Conservation (phyloP, 495 filamentous ascomycete species). For the Aspergillus bertholletiae region DNA sequence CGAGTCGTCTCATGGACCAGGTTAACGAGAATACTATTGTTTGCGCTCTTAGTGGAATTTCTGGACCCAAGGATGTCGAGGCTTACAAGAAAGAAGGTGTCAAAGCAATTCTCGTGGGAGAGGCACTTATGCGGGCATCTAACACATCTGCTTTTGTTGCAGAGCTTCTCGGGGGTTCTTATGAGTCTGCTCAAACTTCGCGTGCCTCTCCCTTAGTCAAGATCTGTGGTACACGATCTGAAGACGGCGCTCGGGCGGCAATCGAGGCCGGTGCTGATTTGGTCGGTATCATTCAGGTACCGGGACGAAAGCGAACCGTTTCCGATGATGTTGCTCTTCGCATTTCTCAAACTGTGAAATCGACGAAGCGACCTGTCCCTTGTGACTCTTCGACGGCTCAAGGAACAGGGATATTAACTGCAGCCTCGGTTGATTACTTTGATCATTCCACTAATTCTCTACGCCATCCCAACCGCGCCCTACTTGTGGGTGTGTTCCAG, state of each 20-base stretch:
- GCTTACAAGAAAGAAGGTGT: constrained; percentile 86
- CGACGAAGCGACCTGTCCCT: constrained; percentile 46
- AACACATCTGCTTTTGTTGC: constrained; percentile 78
- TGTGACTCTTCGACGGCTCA: constrained; percentile 26
- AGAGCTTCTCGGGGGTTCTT: constrained; percentile 65
- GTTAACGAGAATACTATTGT: constrained; percentile 85
- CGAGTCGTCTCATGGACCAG: constrained; percentile 81
- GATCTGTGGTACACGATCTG: constrained; percentile 89
- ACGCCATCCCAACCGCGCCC: constrained; percentile 56
- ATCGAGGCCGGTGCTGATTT: constrained; percentile 88
- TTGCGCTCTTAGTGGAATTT: constrained; percentile 92
- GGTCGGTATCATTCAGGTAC: constrained; percentile 87
- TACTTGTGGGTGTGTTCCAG: constrained; percentile 92
- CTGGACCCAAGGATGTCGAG: constrained; percentile 83
- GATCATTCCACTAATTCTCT: constrained; percentile 52
- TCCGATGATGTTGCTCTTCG: constrained; percentile 69
- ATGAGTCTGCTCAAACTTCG: constrained; percentile 15
- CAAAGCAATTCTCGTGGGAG: constrained; percentile 89
- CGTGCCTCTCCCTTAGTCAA: constrained; percentile 66
- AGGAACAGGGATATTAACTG: constrained; percentile 19
- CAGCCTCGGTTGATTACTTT: constrained; percentile 57
- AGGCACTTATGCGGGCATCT: constrained; percentile 87
- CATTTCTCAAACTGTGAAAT: constrained; percentile 76
- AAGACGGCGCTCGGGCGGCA: constrained; percentile 75
- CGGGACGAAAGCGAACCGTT: constrained; percentile 74